Conservation (phyloP, 2,329 filamentous ascomycete species). For the Purpureocillium takamizusanense region DNA sequence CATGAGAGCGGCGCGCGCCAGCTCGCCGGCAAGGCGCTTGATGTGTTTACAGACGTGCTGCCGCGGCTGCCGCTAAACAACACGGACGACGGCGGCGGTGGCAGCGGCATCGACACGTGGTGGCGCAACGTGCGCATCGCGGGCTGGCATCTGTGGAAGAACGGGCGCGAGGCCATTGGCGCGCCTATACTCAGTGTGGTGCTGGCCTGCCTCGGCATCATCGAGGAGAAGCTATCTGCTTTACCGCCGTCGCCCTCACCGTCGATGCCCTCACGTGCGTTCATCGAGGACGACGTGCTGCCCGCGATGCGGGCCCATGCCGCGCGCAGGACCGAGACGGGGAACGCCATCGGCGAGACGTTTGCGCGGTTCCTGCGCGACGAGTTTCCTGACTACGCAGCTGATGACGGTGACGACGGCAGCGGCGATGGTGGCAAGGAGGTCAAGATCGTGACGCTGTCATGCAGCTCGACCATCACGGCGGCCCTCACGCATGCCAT, state of each 20-base stretch:
- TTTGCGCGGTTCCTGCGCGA: constrained; percentile 23
- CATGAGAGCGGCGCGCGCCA: constrained; percentile 50
- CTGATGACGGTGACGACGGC: neutral
- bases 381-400: too few species aligned
- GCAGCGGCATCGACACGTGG: too few species aligned
- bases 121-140: constrained; percentile 47
- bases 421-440: constrained; percentile 6
- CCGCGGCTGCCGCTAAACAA: constrained; percentile 12
- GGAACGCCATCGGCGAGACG: constrained; percentile 20
- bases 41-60: constrained; percentile 37
- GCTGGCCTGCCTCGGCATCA: constrained; percentile 32
- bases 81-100: constrained; percentile 5
- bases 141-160: constrained; percentile 57
- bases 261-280: constrained; percentile 1
- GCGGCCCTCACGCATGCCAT: constrained; percentile 35
- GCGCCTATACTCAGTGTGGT: constrained; percentile 46
- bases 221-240: constrained; percentile 21
- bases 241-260: neutral
- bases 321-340: constrained; percentile 13
- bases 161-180: constrained; percentile 58
- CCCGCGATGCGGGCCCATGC: constrained; percentile 10
- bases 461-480: constrained; percentile 52
- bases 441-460: constrained; percentile 49
- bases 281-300: constrained; percentile 10
- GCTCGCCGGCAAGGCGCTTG: constrained; percentile 44